Evolutionary conservation across 2,329 filamentous ascomycete species (phyloP), one percentile per base, ranked within the genome.

Genomic region (Ustulina deusta): DNA sequence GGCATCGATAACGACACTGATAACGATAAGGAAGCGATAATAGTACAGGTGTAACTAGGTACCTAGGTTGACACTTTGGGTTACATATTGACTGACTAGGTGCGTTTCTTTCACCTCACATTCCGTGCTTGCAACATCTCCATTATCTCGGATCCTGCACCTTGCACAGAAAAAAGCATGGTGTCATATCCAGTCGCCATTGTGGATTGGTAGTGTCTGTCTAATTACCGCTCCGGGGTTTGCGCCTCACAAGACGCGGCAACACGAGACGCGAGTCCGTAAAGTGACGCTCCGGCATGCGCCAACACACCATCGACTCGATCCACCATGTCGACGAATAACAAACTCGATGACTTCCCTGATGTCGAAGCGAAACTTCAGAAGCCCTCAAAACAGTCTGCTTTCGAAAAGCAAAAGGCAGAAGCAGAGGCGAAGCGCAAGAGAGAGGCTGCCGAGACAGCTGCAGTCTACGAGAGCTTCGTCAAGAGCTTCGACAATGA

Each of bases 371-470:
- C 90, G 59, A 97, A 97, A 80, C 89, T 96, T 58, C 88, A 91
- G 63, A 93, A 93, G 56, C 89, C 93, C 0, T 86, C 90, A 69
- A 96, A 94, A 80, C 93, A 96, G 77, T 97, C 93, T 22, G 86
- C 91, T 29, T 97, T 97, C 78, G 94, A 97, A 81, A 90, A 91
- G 74, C 92, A 97, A 79, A 93, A 92, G 79, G 93, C 93, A 67
- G 93, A 97, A 78, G 93, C 92, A 64, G 93, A 97, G 83, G 93
- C 93, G 27, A 97, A 97, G 82, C 90, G 92, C 66, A 86, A 88
- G 73, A 88, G 93, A 72, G 94, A 97, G 79, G 91, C 91, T 75
- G 93, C 91, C 72, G 94, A 97, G 81, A 97, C 93, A 6, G 93
- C 92, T 25, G 93, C 93, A 27, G 93, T 94, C 0, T 92, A 94